Base-by-base conservation (phyloP, 2,329 filamentous ascomycete species). In the Calonectria pteridis region DNA sequence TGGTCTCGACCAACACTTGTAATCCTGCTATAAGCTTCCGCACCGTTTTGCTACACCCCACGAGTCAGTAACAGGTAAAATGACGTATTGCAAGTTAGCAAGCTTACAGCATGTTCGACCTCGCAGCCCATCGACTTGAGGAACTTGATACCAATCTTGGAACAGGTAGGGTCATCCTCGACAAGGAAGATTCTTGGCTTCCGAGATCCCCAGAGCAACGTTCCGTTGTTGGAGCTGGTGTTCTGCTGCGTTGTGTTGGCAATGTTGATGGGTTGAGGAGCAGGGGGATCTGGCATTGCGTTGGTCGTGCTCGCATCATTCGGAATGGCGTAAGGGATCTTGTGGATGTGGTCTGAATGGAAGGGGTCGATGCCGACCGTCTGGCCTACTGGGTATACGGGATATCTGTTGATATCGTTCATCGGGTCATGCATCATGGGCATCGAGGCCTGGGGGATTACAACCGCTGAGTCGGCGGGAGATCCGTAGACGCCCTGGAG, bases 281-380 rank as follows among this genome's bases (percentile, higher is more conserved):
- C 82, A 73, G 85, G 84, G 69, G 89, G 84, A 23, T 84, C 82
- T 63, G 86, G 82, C 78, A 81, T 75, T 33, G 77, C 74, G 65
- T 31, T 33, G 51, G 78, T 79, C 37, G 75, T 77, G 58, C 83
- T 86, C 3, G 88, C 86, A 65, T 89, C 88, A 72, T 94, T 95
- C 3, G 94, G 89, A 20, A 87, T 84, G 91, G 95, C 85, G 82
- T 98, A 98, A 0, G 96, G 95, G 70, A 98, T 97, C 82, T 98
- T 98, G 86, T 96, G 92, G 81, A 98, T 95, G 81, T 98, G 95
- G 79, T 98, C 96, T 78, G 94, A 94, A 82, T 96, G 96, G 89
- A 98, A 97, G 1, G 96, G 96, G 82, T 98, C 96, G 77, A 98
- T 98, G 67, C 96, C 96, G 77, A 97, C 94, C 0, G 93, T 97